phyloP scores from a whole-genome alignment of 441 rosid genomes.

The Populus hybrid region DNA sequence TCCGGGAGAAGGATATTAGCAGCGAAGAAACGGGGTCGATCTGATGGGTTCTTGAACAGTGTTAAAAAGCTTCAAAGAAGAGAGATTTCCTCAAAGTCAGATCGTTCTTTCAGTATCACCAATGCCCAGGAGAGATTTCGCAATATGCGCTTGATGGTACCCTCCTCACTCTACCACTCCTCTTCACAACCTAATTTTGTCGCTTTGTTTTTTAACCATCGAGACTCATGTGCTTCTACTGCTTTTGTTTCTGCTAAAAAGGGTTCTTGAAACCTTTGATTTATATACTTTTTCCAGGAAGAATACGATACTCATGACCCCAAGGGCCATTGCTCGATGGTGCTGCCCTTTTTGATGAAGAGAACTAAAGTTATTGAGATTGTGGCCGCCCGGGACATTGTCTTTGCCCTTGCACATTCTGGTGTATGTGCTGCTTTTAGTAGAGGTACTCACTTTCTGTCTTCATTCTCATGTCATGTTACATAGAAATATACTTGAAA shows the following conservation, averaged over 20 bases:
- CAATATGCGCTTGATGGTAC: constrained; percentile 68
- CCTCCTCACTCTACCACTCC: not conserved
- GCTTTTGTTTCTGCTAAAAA: not conserved
- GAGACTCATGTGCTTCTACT: not conserved
- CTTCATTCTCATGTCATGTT: not conserved
- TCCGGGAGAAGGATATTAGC: constrained; percentile 58
- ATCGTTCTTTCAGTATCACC: constrained; percentile 61
- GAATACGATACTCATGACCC: constrained; percentile 97
- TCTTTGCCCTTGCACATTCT: too few relatives aligned
- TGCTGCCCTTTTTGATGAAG: constrained; percentile 83
- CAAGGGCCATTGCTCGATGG: constrained; percentile 71
- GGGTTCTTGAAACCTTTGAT: not conserved
- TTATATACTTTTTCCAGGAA: constrained; percentile 38
- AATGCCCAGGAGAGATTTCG: constrained; percentile 75
- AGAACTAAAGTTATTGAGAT: constrained; percentile 92
- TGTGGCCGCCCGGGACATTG: constrained; percentile 62
- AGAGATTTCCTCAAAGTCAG: constrained; percentile 63
- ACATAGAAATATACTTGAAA: not conserved
- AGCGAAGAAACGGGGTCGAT: constrained; percentile 43
- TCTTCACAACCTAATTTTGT: not conserved
- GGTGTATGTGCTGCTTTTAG: constrained; percentile 80
- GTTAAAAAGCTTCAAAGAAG: constrained; percentile 80
- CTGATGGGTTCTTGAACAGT: constrained; percentile 53
- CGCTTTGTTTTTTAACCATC: not conserved
- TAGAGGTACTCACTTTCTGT: constrained; percentile 46